Percentiles rank a stretch among this genome's conserved stretches.
Conservation (phyloP, 495 filamentous ascomycete species). For the Apiosordaria backusii region DNA sequence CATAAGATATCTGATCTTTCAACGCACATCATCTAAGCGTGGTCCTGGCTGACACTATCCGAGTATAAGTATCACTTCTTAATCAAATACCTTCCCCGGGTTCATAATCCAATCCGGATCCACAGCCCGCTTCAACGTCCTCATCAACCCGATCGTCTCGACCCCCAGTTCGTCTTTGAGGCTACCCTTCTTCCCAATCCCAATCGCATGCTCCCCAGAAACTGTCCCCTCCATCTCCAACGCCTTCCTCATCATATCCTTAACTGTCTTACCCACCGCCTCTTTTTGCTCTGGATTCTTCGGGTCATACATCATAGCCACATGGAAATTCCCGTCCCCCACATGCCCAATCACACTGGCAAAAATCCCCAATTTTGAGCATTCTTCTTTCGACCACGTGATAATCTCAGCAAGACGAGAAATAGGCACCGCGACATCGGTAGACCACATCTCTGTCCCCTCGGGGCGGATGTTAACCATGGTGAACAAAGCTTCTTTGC, state of each 20-base stretch:
- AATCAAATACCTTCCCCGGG: constrained; percentile 39
- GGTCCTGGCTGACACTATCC: too few species aligned
- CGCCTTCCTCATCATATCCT: constrained; percentile 33
- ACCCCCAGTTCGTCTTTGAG: constrained; percentile 33
- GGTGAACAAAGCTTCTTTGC: constrained; percentile 64
- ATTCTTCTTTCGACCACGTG: constrained; percentile 60
- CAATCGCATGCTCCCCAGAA: constrained; percentile 37
- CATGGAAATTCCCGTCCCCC: constrained; percentile 47
- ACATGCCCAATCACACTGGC: constrained; percentile 72
- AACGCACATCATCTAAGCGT: too few species aligned
- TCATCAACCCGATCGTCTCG: constrained; percentile 34
- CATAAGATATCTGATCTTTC: too few species aligned
- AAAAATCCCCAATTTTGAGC: constrained; percentile 60
- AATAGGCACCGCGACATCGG: constrained; percentile 68
- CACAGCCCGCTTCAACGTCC: constrained; percentile 28
- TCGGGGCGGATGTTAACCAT: constrained; percentile 47
- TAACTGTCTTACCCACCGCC: constrained; percentile 23
- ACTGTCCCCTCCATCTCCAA: constrained; percentile 40
- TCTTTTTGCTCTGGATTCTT: constrained; percentile 19
- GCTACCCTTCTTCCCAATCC: constrained; percentile 35
- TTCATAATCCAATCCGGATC: constrained; percentile 38
- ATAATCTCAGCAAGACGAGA: constrained; percentile 67
- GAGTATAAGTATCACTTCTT: not conserved
- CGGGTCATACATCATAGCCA: constrained; percentile 35
- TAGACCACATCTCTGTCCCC: constrained; percentile 60